A percentile compares a stretch with the other conserved stretches of the same genome.
Evolutionary conservation across 139 green algal species (phyloP).

Genomic region (Picochlorum sp.): DNA sequence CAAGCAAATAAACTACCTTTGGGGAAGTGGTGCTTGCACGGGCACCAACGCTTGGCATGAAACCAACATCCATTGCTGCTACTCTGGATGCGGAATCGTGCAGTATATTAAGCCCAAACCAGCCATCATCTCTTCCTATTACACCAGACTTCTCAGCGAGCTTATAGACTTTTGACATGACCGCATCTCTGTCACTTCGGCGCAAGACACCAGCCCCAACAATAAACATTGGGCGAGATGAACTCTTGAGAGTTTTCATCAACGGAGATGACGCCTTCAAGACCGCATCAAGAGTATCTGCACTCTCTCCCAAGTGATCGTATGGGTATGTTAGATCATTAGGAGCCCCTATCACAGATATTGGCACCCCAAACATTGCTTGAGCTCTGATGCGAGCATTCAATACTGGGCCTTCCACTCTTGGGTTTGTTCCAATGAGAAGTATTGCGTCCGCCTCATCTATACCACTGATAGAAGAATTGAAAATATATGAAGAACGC

Average conservation of each 20-base stretch:
- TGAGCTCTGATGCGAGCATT: constrained; percentile 82
- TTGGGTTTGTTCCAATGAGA: constrained; percentile 86
- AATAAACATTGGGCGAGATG: constrained; percentile 70
- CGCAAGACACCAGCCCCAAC: constrained; percentile 79
- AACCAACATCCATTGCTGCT: constrained; percentile 90
- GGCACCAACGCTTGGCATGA: constrained; percentile 54
- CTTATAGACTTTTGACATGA: constrained; percentile 51
- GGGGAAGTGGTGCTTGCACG: constrained; percentile 14
- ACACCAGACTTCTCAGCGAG: constrained; percentile 48
- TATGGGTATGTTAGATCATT: constrained; percentile 90
- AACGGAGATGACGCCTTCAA: constrained; percentile 34
- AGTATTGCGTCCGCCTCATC: constrained; percentile 86
- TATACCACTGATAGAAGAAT: constrained; percentile 72
- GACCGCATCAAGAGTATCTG: constrained; percentile 50
- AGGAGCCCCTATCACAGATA: constrained; percentile 4
- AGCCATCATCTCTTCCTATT: constrained; percentile 57
- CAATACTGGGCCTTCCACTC: constrained; percentile 87
- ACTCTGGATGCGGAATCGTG: constrained; percentile 81
- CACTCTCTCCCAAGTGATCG: constrained; percentile 68
- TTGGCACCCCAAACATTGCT: constrained; percentile 33
- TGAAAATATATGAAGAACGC: constrained; percentile 81
- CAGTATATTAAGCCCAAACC: constrained; percentile 96
- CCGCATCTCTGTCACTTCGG: constrained; percentile 58
- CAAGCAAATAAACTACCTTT: constrained; percentile 92
- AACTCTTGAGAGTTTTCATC: constrained; percentile 56